Evolutionary conservation across 2,329 filamentous ascomycete species (phyloP), one percentile per base, ranked within the genome.

Genomic region (Ophiostoma australiae): DNA sequence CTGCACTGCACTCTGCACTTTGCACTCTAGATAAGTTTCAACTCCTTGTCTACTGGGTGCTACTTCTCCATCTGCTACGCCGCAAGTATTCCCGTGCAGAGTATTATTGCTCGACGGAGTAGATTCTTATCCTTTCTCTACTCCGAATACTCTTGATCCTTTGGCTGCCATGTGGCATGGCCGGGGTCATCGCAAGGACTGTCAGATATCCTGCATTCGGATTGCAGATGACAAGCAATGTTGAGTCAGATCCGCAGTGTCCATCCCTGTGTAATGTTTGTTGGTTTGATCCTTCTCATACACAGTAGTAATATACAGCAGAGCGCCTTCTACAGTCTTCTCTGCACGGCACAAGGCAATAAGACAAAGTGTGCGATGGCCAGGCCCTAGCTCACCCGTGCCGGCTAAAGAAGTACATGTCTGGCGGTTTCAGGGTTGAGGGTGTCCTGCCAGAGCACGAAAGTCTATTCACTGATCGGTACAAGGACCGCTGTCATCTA

Each of bases 121-220:
- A 27, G 4, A 23, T 23, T 31, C 48, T 23, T 52, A 8, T 52
- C 5, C 6, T 6, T 52, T 20, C 17, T 52, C 5, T n/a, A n/a
- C 15, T 17, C 44, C 20, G 17, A 11, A 7, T 48, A 7, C 11
- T 23, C 15, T 31, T 37, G 17, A 20, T 17, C 61, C 63, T 66
- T 20, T 33, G 23, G 4, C 17, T 23, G 63, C 63, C 63, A 66
- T 66, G 63, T 66, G 63, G 63, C 63, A 39, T 23, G 35, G 63
- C 63, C 63, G 35, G 63, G 63, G 63, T 66, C 3, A 23, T 65
- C 31, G 20, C 35, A 20, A 39, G 13, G 37, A 39, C 13, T 39
- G 37, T 39, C 37, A 10, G 37, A 31, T 31, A 31, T 31, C 27
- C 27, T 31, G 27, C 27, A 31, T 31, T 31, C 27, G 27, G 27